A percentile compares a stretch with the other conserved stretches of the same genome.
phyloP scores from a whole-genome alignment of 2,329 filamentous ascomycete genomes.

The Fusarium bulbicola region DNA sequence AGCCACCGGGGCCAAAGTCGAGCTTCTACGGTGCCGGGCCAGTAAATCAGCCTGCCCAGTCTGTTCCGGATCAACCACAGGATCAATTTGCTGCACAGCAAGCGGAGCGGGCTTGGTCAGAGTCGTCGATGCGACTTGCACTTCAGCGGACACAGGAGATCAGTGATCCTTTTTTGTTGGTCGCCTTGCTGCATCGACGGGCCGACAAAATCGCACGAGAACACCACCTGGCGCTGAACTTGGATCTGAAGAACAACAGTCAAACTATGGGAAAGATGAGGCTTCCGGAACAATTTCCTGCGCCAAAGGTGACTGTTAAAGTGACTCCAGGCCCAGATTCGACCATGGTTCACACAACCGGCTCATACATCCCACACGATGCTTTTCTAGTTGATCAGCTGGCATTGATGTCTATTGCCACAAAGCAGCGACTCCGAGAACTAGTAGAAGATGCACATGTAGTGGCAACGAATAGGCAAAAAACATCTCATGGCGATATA shows the following conservation, averaged over 20 bases:
- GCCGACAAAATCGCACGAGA: slow-evolving; percentile 67
- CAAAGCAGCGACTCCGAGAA: slow-evolving; percentile 79
- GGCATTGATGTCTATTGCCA: slow-evolving; percentile 81
- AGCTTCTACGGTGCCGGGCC: slow-evolving; percentile 72
- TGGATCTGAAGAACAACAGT: slow-evolving; percentile 61
- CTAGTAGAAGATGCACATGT: slow-evolving; percentile 80
- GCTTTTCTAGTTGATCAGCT: slow-evolving; percentile 83
- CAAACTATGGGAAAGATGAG: slow-evolving; percentile 59
- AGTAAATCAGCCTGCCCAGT: slow-evolving; percentile 69
- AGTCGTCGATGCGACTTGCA: slow-evolving; percentile 69
- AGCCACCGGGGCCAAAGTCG: slow-evolving; percentile 63
- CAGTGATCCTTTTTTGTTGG: slow-evolving; percentile 75
- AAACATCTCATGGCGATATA: slow-evolving; percentile 80
- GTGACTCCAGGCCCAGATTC: slow-evolving; percentile 69
- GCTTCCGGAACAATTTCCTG: slow-evolving; percentile 58
- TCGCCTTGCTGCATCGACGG: slow-evolving; percentile 67
- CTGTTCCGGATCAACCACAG: slow-evolving; percentile 58
- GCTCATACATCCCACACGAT: slow-evolving; percentile 78
- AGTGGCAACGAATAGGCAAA: slow-evolving; percentile 76
- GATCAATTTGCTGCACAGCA: slow-evolving; percentile 73
- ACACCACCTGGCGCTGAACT: slow-evolving; percentile 64
- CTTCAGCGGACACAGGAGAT: slow-evolving; percentile 74
- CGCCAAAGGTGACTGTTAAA: slow-evolving; percentile 62
- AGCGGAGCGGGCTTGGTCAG: slow-evolving; percentile 71
- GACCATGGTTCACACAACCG: slow-evolving; percentile 68